These are phyloP conservation scores for Chaetomidium leptoderma DNA, from an alignment of 495 filamentous ascomycete genomes.

Conservation along the genomic window DNA sequence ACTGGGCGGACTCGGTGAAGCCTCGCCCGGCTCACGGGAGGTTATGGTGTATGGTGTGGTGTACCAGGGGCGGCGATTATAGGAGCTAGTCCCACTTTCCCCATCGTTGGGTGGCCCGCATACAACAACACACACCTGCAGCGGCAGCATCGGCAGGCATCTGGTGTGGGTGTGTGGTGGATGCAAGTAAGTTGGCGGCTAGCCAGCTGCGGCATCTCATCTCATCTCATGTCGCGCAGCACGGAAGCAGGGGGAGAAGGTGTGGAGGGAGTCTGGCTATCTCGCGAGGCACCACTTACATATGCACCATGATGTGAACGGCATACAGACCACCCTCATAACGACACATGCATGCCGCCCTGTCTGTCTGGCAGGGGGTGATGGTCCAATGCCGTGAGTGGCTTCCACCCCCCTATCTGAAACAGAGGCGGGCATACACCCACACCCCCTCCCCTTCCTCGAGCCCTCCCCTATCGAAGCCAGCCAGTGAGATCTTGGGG, in stretches of 20 bases:
- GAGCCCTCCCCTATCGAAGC: neutral
- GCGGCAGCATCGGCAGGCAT: slow-evolving; percentile 2
- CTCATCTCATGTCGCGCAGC: neutral
- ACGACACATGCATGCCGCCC: neutral
- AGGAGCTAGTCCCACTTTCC: neutral
- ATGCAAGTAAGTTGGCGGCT: neutral
- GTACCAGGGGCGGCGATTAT: slow-evolving; percentile 8
- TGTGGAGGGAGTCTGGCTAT: neutral
- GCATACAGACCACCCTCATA: too few species aligned
- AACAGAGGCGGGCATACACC: neutral
- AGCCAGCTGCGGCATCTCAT: slow-evolving; percentile 7
- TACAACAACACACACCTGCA: neutral
- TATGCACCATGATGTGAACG: too few species aligned
- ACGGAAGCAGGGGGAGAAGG: neutral
- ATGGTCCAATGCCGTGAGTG: slow-evolving; percentile 2
- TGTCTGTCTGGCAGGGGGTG: neutral
- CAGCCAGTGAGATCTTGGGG: neutral
- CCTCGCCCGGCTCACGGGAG: neutral
- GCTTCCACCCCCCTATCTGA: neutral
- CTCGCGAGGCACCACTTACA: neutral
- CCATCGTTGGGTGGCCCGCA: neutral
- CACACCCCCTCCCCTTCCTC: neutral
- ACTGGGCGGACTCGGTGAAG: slow-evolving; percentile 8
- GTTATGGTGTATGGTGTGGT: neutral
- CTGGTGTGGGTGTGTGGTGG: neutral